Evolutionary conservation across 306 rosid species (phyloP).

Genomic region (Abrus pulchellus): DNA sequence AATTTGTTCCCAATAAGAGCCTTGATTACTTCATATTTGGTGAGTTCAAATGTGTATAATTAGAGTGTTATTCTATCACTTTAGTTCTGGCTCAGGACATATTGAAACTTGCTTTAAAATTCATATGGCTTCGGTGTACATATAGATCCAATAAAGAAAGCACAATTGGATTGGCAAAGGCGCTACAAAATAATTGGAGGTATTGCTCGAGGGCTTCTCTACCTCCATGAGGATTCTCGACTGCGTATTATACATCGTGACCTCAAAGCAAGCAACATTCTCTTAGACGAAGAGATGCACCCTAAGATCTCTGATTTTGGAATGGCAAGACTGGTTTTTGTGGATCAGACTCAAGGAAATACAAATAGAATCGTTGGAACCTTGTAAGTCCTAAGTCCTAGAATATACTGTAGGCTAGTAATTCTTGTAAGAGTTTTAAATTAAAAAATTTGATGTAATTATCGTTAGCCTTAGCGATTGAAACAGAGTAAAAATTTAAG

Average conservation of each 20-base stretch:
- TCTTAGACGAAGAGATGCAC: conserved; percentile 55
- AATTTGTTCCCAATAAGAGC: conserved; percentile 62
- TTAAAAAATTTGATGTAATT: no score
- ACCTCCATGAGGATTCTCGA: conserved; percentile 64
- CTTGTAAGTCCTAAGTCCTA: conserved; percentile 50
- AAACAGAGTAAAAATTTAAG: no score
- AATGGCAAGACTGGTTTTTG: conserved; percentile 49
- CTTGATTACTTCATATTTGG: conserved; percentile 67
- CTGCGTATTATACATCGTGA: conserved; percentile 51
- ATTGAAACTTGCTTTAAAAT: background rate
- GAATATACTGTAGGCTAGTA: no score
- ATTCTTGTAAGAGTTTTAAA: no score
- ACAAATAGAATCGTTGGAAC: conserved; percentile 58
- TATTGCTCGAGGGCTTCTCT: conserved; percentile 53
- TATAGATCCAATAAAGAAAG: conserved; percentile 48
- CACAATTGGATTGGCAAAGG: conserved; percentile 47
- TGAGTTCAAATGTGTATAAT: conserved; percentile 18
- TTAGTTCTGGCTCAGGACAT: background rate
- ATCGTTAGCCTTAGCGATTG: background rate
- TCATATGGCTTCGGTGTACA: background rate
- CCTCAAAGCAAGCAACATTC: conserved; percentile 59
- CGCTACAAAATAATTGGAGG: conserved; percentile 56
- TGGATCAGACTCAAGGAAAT: conserved; percentile 49
- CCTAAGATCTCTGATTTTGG: conserved; percentile 68
- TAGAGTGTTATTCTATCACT: background rate